A percentile compares a stretch with the other conserved stretches of the same genome.
Conservation (phyloP, 1,284 basidiomycete genomes). For the Schizopora paradoxa region DNA sequence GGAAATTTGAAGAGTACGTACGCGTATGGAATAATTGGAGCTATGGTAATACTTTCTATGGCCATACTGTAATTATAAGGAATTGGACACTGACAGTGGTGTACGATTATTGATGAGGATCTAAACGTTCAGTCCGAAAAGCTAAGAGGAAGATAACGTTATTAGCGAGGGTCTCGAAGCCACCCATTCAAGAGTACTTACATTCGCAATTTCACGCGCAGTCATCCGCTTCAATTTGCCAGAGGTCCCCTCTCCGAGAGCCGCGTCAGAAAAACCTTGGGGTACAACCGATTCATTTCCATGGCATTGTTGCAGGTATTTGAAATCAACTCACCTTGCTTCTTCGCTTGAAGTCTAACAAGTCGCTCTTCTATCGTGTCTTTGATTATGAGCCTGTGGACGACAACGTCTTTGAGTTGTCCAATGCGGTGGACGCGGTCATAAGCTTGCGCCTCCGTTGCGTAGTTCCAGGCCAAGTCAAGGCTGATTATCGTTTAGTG, state of each 20-base stretch:
- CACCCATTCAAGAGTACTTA: conserved; percentile 3
- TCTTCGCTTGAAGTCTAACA: conserved; percentile 60
- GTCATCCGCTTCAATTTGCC: conserved; percentile 31
- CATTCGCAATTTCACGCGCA: conserved; percentile 18
- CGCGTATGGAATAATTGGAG: too few relatives aligned
- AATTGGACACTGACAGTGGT: not conserved
- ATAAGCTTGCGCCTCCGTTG: conserved; percentile 62
- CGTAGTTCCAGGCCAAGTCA: conserved; percentile 69
- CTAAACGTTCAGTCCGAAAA: conserved; percentile 1
- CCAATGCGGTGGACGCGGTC: conserved; percentile 67
- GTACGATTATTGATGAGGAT: not conserved
- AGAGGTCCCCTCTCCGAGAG: conserved; percentile 59
- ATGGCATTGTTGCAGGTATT: not conserved
- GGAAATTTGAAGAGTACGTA: too few relatives aligned
- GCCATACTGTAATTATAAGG: not conserved
- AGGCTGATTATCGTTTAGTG: conserved; percentile 35
- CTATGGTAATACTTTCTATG: too few relatives aligned
- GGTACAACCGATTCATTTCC: not conserved
- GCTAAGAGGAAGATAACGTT: not conserved
- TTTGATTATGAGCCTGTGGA: conserved; percentile 61
- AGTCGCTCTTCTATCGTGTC: conserved; percentile 69
- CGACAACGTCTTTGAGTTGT: conserved; percentile 61
- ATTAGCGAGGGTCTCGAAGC: not conserved
- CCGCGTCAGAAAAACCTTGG: conserved; percentile 55
- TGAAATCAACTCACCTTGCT: conserved; percentile 37